A percentile compares a stretch with the other conserved stretches of the same genome.
Evolutionary conservation across 192 early-diverging fungal species (phyloP).

Genomic region (Backusella circina): DNA sequence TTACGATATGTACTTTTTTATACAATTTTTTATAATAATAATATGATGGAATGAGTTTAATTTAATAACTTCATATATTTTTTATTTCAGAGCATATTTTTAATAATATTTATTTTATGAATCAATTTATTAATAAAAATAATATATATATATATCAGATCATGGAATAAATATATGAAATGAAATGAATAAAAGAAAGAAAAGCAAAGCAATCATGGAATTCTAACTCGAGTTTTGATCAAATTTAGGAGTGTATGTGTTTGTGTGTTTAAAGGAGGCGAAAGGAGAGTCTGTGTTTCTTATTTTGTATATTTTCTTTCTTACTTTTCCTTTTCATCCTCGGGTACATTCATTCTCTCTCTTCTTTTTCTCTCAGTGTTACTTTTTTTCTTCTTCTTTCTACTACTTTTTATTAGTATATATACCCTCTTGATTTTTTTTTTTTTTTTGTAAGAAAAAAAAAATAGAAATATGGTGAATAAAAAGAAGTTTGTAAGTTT

Average conservation of each 20-base stretch:
- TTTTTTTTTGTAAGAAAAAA: not conserved
- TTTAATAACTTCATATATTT: not conserved
- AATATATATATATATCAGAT: not conserved
- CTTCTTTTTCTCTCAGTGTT: not conserved
- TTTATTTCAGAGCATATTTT: not conserved
- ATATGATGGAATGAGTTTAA: not conserved
- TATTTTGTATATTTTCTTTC: not conserved
- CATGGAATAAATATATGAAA: not conserved
- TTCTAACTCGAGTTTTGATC: not conserved
- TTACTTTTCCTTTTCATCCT: not conserved
- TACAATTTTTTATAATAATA: not conserved
- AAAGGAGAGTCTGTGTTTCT: not conserved
- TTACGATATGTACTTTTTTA: too few relatives aligned
- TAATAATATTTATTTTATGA: not conserved
- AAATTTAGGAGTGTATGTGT: not conserved
- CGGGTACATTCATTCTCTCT: not conserved
- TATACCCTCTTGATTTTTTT: not conserved
- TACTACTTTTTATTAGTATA: not conserved
- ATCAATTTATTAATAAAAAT: not conserved
- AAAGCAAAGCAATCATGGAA: not conserved
- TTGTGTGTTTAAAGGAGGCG: not conserved
- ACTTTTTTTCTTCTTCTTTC: not conserved
- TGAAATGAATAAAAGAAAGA: not conserved
- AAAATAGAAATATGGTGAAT: not conserved
- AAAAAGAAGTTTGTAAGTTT: slow-evolving; percentile 5